Evolutionary conservation across 495 filamentous ascomycete genomes (phyloP).

Genomic region (Hyaloscypha hepaticicola): DNA sequence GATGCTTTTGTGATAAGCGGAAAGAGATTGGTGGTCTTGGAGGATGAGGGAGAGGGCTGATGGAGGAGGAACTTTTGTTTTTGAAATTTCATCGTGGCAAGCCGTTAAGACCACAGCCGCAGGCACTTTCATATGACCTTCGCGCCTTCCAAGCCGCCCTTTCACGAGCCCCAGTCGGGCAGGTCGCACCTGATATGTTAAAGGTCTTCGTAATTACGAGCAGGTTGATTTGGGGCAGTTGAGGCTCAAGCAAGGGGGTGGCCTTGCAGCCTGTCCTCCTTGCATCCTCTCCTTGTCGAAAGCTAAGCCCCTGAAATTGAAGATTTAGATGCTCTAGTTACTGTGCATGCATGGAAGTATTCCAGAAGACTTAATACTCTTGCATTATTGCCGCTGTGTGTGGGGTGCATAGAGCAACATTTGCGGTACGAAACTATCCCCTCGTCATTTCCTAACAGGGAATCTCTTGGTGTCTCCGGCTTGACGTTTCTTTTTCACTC

Average conservation of each 20-base stretch:
- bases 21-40: neutral
- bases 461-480: too few species aligned
- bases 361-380: too few species aligned
- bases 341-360: too few species aligned
- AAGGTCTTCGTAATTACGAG: neutral
- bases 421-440: too few species aligned
- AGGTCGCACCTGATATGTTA: neutral
- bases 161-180: neutral
- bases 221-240: neutral
- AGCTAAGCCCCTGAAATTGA: too few species aligned
- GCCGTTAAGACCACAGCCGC: neutral
- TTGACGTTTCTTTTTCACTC: too few species aligned
- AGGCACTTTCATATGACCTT: neutral
- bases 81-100: neutral
- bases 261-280: neutral
- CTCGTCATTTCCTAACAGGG: too few species aligned
- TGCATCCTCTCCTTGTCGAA: too few species aligned
- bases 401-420: too few species aligned
- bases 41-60: neutral
- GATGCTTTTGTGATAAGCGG: neutral
- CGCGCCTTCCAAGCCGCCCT: neutral
- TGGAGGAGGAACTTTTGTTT: neutral
- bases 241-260: neutral
- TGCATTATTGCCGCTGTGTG: too few species aligned
- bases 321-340: too few species aligned